These are phyloP conservation scores for Schizopora paradoxa DNA, from an alignment of 1,284 basidiomycete species.

Conservation along the genomic window DNA sequence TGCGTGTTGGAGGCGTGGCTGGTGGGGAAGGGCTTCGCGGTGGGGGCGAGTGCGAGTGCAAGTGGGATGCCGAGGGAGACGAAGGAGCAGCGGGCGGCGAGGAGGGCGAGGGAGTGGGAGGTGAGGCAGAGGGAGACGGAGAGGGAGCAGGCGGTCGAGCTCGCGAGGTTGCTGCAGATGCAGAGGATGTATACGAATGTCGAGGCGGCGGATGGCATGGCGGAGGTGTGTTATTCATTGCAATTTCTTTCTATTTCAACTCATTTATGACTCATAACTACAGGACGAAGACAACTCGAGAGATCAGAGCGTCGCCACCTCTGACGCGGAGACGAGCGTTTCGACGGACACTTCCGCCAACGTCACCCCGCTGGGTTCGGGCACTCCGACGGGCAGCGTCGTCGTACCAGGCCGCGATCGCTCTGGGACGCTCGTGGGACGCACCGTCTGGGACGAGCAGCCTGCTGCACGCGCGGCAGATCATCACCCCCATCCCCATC, in stretches of 20 bases:
- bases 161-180: conserved; percentile 51
- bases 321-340: conserved; percentile 39
- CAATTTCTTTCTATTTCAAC: neutral
- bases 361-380: conserved; percentile 50
- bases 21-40: conserved; percentile 74
- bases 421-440: conserved; percentile 69
- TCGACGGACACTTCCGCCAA: conserved; percentile 55
- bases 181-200: conserved; percentile 31
- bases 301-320: conserved; percentile 37
- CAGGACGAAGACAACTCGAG: conserved; percentile 1
- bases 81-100: conserved; percentile 60
- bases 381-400: conserved; percentile 55
- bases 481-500: conserved; percentile 25
- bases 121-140: conserved; percentile 55
- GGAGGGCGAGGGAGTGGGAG: conserved; percentile 49
- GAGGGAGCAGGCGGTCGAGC: conserved; percentile 51
- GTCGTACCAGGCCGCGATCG: conserved; percentile 56
- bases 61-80: conserved; percentile 62
- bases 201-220: neutral
- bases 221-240: conserved; percentile 9
- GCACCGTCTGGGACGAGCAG: conserved; percentile 49
- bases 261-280: neutral
- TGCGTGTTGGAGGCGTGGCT: conserved; percentile 94
- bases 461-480: conserved; percentile 7
- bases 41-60: conserved; percentile 61